phyloP scores from a whole-genome alignment of 2,329 filamentous ascomycete genomes.

The Xylariomycetidae sp. region DNA sequence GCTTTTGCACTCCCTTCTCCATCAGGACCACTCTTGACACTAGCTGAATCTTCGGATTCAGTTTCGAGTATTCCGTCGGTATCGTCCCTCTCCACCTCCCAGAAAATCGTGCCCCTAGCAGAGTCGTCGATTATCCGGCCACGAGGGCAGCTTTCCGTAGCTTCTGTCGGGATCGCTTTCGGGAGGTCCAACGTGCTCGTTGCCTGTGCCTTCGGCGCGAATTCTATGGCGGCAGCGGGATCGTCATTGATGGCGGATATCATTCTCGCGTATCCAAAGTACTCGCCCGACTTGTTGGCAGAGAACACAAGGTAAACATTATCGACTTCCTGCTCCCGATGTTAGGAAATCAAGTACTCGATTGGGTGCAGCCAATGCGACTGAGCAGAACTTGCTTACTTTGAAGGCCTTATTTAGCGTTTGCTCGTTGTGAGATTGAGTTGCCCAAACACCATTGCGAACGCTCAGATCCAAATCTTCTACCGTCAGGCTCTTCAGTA shows the following conservation, averaged over 20 bases:
- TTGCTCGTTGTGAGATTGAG: conserved; percentile 89
- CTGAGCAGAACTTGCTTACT: conserved; percentile 39
- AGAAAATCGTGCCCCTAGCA: conserved; percentile 91
- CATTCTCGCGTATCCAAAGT: conserved; percentile 94
- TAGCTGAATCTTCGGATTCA: conserved; percentile 24
- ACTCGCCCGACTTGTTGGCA: conserved; percentile 95
- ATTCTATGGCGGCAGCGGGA: conserved; percentile 60
- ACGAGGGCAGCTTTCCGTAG: conserved; percentile 70
- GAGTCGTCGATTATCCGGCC: conserved; percentile 91
- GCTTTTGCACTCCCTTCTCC: conserved; percentile 49
- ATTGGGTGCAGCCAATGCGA: not conserved
- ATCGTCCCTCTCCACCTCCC: conserved; percentile 71
- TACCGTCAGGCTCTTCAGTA: conserved; percentile 86
- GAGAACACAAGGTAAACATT: conserved; percentile 92
- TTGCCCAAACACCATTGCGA: conserved; percentile 86
- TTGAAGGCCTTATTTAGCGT: conserved; percentile 74
- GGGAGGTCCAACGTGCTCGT: conserved; percentile 60
- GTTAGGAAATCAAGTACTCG: conserved; percentile 5
- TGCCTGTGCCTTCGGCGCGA: conserved; percentile 58
- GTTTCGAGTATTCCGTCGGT: conserved; percentile 29
- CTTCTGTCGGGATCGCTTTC: conserved; percentile 72
- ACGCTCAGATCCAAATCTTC: conserved; percentile 87
- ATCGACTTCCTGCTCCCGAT: conserved; percentile 55
- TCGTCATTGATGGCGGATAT: conserved; percentile 75
- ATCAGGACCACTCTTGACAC: conserved; percentile 26